Percentiles rank a stretch among this genome's conserved stretches.
phyloP scores from a whole-genome alignment of 306 rosid species.

The Cyclanthera cordifolia region DNA sequence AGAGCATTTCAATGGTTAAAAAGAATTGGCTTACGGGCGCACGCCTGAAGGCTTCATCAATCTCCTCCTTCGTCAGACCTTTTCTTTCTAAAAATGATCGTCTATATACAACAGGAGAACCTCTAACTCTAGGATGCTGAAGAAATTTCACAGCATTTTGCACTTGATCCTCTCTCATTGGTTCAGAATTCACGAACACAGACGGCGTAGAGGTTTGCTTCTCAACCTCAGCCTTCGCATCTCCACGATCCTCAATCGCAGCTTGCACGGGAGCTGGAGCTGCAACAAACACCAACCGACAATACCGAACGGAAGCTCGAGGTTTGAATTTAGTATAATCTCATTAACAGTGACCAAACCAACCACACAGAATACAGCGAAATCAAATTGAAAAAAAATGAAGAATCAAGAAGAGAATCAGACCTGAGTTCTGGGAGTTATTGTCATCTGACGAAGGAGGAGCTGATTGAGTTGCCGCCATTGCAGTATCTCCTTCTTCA shows the following conservation, averaged over 20 bases:
- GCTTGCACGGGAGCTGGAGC: conserved; percentile 30
- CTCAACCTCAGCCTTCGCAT: conserved; percentile 37
- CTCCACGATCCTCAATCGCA: conserved; percentile 35
- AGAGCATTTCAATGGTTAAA: neutral
- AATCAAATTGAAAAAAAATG: neutral
- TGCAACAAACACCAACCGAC: conserved; percentile 1
- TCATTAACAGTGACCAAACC: neutral
- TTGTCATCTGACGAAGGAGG: conserved; percentile 27
- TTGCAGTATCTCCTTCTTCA: neutral
- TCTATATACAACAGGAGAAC: conserved; percentile 77
- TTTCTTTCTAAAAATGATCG: conserved; percentile 87
- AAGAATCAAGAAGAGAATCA: neutral
- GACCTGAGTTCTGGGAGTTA: conserved; percentile 38
- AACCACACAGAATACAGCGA: neutral
- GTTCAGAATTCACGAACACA: conserved; percentile 69
- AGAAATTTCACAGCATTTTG: conserved; percentile 91
- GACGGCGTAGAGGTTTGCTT: conserved; percentile 42
- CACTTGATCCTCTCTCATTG: conserved; percentile 85
- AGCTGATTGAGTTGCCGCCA: conserved; percentile 14
- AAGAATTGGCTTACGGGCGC: conserved; percentile 56
- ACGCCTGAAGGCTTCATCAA: conserved; percentile 86
- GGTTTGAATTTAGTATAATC: neutral
- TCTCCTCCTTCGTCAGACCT: conserved; percentile 96
- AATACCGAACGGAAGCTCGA: neutral
- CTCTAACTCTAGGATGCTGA: conserved; percentile 79